A percentile compares a stretch with the other conserved stretches of the same genome.
Evolutionary conservation across 768 basidiomycete genomes (phyloP).

Genomic region (Suillus hirtellus): DNA sequence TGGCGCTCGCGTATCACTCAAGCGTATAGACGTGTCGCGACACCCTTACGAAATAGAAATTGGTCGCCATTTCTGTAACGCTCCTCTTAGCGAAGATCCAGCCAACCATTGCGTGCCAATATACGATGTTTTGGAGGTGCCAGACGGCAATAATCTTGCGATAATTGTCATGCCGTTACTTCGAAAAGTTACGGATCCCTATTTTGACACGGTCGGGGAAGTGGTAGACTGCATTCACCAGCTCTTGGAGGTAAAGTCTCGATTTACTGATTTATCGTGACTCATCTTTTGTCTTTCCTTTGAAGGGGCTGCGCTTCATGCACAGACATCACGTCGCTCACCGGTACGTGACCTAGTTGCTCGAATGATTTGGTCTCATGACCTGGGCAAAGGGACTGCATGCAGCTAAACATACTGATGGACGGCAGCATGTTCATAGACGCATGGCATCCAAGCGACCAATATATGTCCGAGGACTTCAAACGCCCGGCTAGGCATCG

Average conservation of each 20-base stretch:
- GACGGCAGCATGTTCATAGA: conserved; percentile 30
- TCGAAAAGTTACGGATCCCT: conserved; percentile 14
- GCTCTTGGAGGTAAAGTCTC: conserved; percentile 3
- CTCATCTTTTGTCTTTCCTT: background rate
- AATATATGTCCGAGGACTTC: conserved; percentile 3
- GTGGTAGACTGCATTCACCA: conserved; percentile 25
- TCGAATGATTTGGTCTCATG: conserved; percentile 9
- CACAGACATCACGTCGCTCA: conserved; percentile 40
- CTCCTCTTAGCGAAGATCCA: conserved; percentile 2
- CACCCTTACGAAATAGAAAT: conserved; percentile 18
- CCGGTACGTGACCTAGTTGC: conserved; percentile 24
- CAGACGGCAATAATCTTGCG: conserved; percentile 10
- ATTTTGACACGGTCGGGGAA: conserved; percentile 24
- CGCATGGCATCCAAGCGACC: conserved; percentile 25
- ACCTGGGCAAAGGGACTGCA: conserved; percentile 30
- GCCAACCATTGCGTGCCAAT: conserved; percentile 28
- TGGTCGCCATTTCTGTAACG: conserved; percentile 10
- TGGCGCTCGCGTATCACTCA: conserved; percentile 7
- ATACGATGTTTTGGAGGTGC: conserved; percentile 15
- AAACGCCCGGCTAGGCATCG: conserved; percentile 25
- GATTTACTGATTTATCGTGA: background rate
- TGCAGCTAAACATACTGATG: conserved; percentile 34
- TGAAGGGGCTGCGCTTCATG: conserved; percentile 38
- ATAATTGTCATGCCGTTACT: conserved; percentile 29
- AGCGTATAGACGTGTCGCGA: background rate